Evolutionary conservation across 2,329 filamentous ascomycete genomes (phyloP), one percentile per base, ranked within the genome.

Genomic region (Fusarium sacchari): DNA sequence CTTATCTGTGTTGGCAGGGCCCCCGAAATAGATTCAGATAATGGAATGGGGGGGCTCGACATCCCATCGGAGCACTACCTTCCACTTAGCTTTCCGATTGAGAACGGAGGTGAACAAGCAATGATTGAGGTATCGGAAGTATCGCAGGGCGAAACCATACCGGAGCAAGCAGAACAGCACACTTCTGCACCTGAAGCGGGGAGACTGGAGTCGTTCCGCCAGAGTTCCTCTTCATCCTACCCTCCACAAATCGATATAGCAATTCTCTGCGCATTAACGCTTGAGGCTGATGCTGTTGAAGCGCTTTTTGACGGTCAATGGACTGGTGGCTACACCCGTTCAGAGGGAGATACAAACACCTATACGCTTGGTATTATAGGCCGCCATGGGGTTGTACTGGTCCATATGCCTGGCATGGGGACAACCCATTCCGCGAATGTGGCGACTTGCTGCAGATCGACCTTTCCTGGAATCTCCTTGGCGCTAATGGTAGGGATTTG

Each of bases 151-250:
- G 20, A 5, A 13, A 46, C 0, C 7, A 14, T 15, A 28, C 8
- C 20, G 5, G 18, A 15, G 11, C 26, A 17, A 11, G 9, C 0
- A 11, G 44, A 7, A 10, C 13, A 47, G 20, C 20, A 22, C 15
- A 22, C 9, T 22, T 22, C 18, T 7, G 15, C 3, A 3, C 1
- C 22, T 7, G 7, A 39, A 28, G 24, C 4, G n/a, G 2, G 5
- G n/a, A 39, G 13, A 5, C 4, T 4, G 5, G 5, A 39, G 5
- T n/a, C 14, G 3, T 20, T 18, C 7, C 36, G 2, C 0, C 20
- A 3, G 7, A 24, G 3, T 7, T 20, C 26, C 3, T 10, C 2
- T 10, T 3, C 0, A 2, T 4, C 7, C 0, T 7, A 3, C 1
- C 36, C 15, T 9, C 1, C 6, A 2, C 24, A 28, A 12, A 32